A percentile compares a stretch with the other conserved stretches of the same genome.
Conservation (phyloP, 192 early-diverging fungal genomes). For the Chytriomyces confervae region DNA sequence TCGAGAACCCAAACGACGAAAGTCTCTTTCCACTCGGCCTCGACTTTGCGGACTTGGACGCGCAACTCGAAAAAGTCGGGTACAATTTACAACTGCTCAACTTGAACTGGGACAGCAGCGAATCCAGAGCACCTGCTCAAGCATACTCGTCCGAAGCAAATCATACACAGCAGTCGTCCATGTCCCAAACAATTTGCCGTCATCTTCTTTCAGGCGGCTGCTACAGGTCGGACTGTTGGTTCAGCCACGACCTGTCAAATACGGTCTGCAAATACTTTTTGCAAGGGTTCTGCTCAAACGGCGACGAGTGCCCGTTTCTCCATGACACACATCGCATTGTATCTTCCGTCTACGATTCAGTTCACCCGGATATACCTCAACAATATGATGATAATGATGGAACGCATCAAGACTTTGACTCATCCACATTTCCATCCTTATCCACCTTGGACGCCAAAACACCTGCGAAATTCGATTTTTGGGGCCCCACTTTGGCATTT, state of each 20-base stretch:
- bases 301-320: constrained; percentile 49
- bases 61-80: not conserved
- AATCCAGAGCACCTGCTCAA: not conserved
- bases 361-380: not conserved
- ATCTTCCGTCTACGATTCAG: not conserved
- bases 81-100: not conserved
- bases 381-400: constrained; percentile 3
- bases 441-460: not conserved
- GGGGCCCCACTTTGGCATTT: constrained; percentile 45
- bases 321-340: constrained; percentile 36
- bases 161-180: not conserved
- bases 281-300: constrained; percentile 49
- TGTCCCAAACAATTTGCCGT: constrained; percentile 44
- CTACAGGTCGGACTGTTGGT: constrained; percentile 60
- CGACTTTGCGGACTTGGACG: not conserved
- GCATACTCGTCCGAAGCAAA: not conserved
- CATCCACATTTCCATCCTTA: constrained; percentile 19
- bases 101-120: not conserved
- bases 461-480: constrained; percentile 39
- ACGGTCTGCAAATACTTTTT: constrained; percentile 58
- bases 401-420: constrained; percentile 42
- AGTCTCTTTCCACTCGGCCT: not conserved
- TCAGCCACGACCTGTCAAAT: constrained; percentile 50
- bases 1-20: not conserved
- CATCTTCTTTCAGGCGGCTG: constrained; percentile 57